Evolutionary conservation across 768 basidiomycete species (phyloP).

Genomic region (Sistotremastrum suecicum): DNA sequence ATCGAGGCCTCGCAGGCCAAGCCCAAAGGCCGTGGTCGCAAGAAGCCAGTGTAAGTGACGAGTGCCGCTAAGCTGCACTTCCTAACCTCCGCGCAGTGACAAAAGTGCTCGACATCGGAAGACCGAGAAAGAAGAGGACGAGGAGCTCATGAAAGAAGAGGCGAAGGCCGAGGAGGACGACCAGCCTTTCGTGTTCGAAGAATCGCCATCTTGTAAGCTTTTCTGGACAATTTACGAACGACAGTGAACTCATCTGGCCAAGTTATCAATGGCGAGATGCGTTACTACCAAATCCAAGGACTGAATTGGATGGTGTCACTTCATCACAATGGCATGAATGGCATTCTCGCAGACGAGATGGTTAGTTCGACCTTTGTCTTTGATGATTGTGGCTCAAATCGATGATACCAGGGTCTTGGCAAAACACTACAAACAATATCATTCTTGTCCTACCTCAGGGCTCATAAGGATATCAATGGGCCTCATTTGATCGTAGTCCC

Average conservation of each 20-base stretch:
- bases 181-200: conserved; percentile 88
- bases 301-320: conserved; percentile 96
- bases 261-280: conserved; percentile 87
- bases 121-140: conserved; percentile 97
- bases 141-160: conserved; percentile 83
- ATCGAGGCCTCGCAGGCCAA: conserved; percentile 70
- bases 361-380: conserved; percentile 17
- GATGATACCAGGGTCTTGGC: conserved; percentile 62
- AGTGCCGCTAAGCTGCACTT: neutral
- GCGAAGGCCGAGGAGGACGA: conserved; percentile 69
- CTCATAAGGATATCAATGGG: conserved; percentile 58
- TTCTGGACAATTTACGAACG: neutral
- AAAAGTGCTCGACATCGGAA: conserved; percentile 75
- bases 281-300: conserved; percentile 90
- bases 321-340: conserved; percentile 92
- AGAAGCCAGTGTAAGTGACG: conserved; percentile 54
- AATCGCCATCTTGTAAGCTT: conserved; percentile 71
- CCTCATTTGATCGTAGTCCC: conserved; percentile 95
- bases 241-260: conserved; percentile 3
- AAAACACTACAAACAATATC: conserved; percentile 98
- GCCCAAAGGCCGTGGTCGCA: conserved; percentile 72
- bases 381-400: neutral
- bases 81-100: conserved; percentile 32
- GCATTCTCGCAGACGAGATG: conserved; percentile 98
- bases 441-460: conserved; percentile 89